Percentiles rank a stretch among this genome's conserved stretches.
Evolutionary conservation across 768 basidiomycete genomes (phyloP).

Genomic region (Cubamyces sp.): DNA sequence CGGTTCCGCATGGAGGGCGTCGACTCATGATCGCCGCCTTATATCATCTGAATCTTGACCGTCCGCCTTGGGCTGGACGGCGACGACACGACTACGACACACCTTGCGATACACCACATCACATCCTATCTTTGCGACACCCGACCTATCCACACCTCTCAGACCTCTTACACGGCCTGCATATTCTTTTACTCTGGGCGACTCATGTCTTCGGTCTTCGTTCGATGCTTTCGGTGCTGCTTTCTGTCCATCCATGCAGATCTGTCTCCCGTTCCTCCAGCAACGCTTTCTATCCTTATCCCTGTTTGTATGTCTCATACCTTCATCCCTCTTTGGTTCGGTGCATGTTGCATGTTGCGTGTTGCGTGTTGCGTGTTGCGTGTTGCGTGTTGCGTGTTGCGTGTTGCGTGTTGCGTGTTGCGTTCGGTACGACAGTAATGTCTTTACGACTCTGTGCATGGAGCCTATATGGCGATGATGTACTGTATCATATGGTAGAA

Average conservation of each 20-base stretch:
- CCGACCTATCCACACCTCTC: background rate
- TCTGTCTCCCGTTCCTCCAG: too few species aligned
- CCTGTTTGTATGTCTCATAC: background rate
- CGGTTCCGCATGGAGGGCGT: slow-evolving; percentile 36
- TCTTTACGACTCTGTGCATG: slow-evolving; percentile 1
- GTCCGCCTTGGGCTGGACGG: too few species aligned
- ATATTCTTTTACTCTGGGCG: background rate
- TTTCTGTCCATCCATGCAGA: background rate
- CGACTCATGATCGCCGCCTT: slow-evolving; percentile 5
- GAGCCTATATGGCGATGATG: slow-evolving; percentile 2
- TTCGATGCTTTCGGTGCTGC: background rate
- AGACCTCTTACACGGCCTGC: background rate
- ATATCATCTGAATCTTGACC: background rate
- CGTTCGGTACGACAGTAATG: too few species aligned
- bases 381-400: too few species aligned
- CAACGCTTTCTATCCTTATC: slow-evolving; percentile 9
- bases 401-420: too few species aligned
- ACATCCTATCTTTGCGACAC: background rate
- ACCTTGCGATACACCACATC: background rate
- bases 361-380: too few species aligned
- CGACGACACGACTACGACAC: too few species aligned
- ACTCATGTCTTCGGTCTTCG: background rate
- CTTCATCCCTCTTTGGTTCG: too few species aligned
- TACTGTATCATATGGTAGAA: slow-evolving; percentile 10
- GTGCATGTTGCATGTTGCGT: too few species aligned